These are phyloP conservation scores for Kodamaea leandrae DNA, from an alignment of 805 yeast species.

Conservation along the genomic window DNA sequence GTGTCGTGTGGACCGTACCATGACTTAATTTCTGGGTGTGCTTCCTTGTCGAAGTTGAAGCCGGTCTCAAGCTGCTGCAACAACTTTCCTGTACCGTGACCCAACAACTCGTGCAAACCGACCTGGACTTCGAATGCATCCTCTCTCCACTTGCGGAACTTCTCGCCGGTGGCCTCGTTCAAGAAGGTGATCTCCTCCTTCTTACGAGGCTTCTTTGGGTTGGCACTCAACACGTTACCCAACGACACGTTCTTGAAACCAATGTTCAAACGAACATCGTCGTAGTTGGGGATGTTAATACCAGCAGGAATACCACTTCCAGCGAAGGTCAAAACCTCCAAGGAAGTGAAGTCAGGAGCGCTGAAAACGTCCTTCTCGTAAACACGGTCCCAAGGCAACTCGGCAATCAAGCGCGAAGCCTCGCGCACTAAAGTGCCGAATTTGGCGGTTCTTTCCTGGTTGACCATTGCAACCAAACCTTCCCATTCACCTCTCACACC, in stretches of 20 bases:
- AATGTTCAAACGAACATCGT: conserved; percentile 75
- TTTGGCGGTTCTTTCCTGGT: conserved; percentile 80
- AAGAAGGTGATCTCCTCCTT: conserved; percentile 71
- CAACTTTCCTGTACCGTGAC: conserved; percentile 89
- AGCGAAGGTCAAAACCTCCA: conserved; percentile 86
- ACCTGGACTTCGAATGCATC: conserved; percentile 92
- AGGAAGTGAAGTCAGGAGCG: conserved; percentile 89
- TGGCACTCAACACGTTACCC: conserved; percentile 79
- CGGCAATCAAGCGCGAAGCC: conserved; percentile 61
- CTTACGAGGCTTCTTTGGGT: conserved; percentile 58
- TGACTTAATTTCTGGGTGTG: conserved; percentile 68
- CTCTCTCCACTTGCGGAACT: conserved; percentile 68
- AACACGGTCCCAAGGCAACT: conserved; percentile 73
- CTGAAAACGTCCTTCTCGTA: conserved; percentile 84
- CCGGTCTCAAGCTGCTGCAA: conserved; percentile 55
- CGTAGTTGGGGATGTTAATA: conserved; percentile 89
- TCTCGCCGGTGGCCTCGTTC: conserved; percentile 46
- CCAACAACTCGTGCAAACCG: conserved; percentile 86
- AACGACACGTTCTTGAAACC: conserved; percentile 90
- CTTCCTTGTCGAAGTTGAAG: conserved; percentile 66
- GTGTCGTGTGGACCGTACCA: conserved; percentile 80
- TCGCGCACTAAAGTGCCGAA: conserved; percentile 65
- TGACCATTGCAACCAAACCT: conserved; percentile 85
- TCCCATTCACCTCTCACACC: conserved; percentile 95
- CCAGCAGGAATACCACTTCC: conserved; percentile 93